A percentile compares a stretch with the other conserved stretches of the same genome.
Conservation (phyloP, 345 rosid species). For the Eucalyptus marginata region DNA sequence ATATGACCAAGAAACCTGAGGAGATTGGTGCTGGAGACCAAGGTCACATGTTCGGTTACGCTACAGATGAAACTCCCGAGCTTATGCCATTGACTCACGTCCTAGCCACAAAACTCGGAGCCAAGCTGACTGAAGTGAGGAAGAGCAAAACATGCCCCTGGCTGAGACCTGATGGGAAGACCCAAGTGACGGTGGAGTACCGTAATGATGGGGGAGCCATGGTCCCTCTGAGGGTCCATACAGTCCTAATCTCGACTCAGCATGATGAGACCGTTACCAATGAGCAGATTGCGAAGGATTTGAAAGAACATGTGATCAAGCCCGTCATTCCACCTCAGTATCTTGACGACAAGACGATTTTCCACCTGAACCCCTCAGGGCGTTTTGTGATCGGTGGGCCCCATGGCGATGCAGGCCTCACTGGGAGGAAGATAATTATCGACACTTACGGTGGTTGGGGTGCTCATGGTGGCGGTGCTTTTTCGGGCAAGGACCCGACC, state of each 20-base stretch:
- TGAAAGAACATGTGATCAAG: conserved; percentile 10
- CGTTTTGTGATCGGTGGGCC: conserved; percentile 18
- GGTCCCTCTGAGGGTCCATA: conserved; percentile 10
- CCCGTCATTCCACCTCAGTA: conserved; percentile 8
- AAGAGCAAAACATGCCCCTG: conserved; percentile 11
- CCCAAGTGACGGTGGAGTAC: conserved; percentile 15
- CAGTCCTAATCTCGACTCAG: conserved; percentile 13
- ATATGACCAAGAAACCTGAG: conserved; percentile 9
- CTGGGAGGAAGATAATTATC: conserved; percentile 10
- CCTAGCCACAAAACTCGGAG: conserved; percentile 12
- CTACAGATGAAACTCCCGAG: conserved; percentile 15
- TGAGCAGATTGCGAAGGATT: not conserved
- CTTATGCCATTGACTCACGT: conserved; percentile 13
- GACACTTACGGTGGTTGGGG: conserved; percentile 16
- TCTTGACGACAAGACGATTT: conserved; percentile 11
- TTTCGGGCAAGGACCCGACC: conserved; percentile 10
- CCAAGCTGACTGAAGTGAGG: conserved; percentile 7
- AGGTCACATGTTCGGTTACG: conserved; percentile 18
- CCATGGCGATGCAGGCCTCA: conserved; percentile 11
- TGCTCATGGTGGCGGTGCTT: conserved; percentile 21
- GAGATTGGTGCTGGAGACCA: conserved; percentile 13
- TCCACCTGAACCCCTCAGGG: conserved; percentile 14
- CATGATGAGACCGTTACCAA: conserved; percentile 3
- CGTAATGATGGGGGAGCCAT: conserved; percentile 11
- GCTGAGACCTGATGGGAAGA: conserved; percentile 19